Evolutionary conservation across 257 asterid genomes (phyloP).

Genomic region (Capsicum pubescens): DNA sequence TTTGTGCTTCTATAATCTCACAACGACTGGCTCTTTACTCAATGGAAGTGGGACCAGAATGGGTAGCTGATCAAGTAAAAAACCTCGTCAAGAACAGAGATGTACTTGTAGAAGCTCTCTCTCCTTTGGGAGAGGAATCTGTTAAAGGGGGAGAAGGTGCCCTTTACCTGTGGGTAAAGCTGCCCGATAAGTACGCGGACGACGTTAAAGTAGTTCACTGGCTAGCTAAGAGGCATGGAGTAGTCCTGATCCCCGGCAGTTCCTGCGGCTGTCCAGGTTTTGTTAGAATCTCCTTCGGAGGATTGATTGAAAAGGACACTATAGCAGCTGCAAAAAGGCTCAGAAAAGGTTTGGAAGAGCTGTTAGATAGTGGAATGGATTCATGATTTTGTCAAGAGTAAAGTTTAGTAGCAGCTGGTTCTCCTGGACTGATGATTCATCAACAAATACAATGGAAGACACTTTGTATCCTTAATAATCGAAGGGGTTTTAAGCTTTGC

Average conservation of each 20-base stretch:
- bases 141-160: constrained; percentile 98
- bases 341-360: constrained; percentile 72
- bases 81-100: constrained; percentile 72
- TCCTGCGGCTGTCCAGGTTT: constrained; percentile 80
- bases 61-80: constrained; percentile 78
- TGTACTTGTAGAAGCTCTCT: constrained; percentile 63
- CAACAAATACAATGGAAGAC: background rate
- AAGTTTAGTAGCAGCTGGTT: background rate
- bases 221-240: constrained; percentile 74
- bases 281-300: constrained; percentile 85
- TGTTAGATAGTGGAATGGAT: constrained; percentile 72
- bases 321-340: constrained; percentile 72
- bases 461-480: constrained; percentile 28
- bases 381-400: constrained; percentile 32
- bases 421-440: constrained; percentile 11
- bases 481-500: constrained; percentile 2
- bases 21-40: constrained; percentile 86
- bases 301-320: constrained; percentile 68
- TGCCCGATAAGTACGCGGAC: constrained; percentile 56
- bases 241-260: constrained; percentile 73
- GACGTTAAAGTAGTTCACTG: constrained; percentile 84
- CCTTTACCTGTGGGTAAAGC: constrained; percentile 93
- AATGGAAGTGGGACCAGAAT: constrained; percentile 77
- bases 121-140: constrained; percentile 80
- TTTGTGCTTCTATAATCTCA: constrained; percentile 83